These are phyloP conservation scores for Teunomyces cretensis DNA, from an alignment of 805 yeast species.

Conservation along the genomic window DNA sequence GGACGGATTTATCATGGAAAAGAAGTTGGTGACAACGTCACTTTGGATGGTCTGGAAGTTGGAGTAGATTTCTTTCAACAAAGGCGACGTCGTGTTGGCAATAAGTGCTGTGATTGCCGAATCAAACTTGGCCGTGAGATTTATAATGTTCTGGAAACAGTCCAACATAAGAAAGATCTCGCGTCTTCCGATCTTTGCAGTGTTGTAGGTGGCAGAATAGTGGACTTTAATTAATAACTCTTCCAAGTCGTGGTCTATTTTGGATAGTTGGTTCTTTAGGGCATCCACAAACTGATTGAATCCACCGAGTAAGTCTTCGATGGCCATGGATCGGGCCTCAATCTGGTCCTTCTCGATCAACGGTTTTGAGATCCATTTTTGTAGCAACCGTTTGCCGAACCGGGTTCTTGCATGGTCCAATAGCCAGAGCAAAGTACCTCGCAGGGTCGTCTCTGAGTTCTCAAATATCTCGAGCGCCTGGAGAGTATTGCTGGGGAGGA, in stretches of 20 bases:
- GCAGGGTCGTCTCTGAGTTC: constrained; percentile 45
- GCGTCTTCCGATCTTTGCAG: constrained; percentile 29
- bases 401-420: constrained; percentile 77
- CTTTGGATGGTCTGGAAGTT: constrained; percentile 31
- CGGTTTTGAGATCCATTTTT: constrained; percentile 77
- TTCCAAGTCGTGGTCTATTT: constrained; percentile 35
- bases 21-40: constrained; percentile 31
- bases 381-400: constrained; percentile 68
- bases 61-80: constrained; percentile 38
- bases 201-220: constrained; percentile 30
- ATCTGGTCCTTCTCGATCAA: constrained; percentile 54
- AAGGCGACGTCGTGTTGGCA: constrained; percentile 28
- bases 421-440: constrained; percentile 78
- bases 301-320: constrained; percentile 26
- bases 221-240: constrained; percentile 36
- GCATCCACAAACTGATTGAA: constrained; percentile 36
- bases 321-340: constrained; percentile 61
- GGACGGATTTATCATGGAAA: constrained; percentile 52
- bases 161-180: constrained; percentile 32
- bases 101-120: constrained; percentile 36
- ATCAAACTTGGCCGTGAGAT: constrained; percentile 29
- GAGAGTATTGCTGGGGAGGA: constrained; percentile 64
- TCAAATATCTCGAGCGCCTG: constrained; percentile 72
- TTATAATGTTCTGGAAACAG: constrained; percentile 27
- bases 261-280: constrained; percentile 23